Base-by-base conservation (phyloP, 179 eudicot species). In the Pouteria campechiana region DNA sequence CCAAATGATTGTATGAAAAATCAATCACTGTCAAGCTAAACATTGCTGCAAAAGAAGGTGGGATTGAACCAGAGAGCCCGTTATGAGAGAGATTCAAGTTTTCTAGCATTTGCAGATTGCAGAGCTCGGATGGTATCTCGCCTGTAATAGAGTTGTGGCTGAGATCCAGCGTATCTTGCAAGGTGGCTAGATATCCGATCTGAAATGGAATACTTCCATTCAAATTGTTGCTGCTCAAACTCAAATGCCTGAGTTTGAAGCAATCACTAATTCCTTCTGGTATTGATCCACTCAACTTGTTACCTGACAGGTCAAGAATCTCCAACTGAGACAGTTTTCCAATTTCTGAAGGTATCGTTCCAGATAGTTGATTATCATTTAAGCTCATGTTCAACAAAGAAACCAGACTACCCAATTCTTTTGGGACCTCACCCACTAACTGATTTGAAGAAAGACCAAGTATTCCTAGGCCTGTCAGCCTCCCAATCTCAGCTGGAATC, bases 391-490 rank as follows among this genome's bases (percentile, higher is more conserved):
- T 37, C 27, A 51, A 46, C 49, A 79, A 32, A 2, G 45, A 48
- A 30, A 25, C 43, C 43, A 72, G 44, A 28, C 54, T 69, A 1
- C 74, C 72, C 11, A 72, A 35, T 14, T 65, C 65, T 37, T 60
- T 54, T 9, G 87, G 87, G 16, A 79, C 66, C 14, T 15, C 45
- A 18, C 83, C 83, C 23, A 25, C 53, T 6, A 79, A 37, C 21
- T 25, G 63, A 51, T 79, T 79, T n/a, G 83, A 68, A n/a, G 83
- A 75, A 36, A 79, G 45, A 41, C 72, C 67, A 12, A 79, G 65
- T 21, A 17, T 23, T 11, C 53, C 65, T 37, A 74, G 37, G n/a
- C 44, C 40, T 10, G 60, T 37, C 7, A 54, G 55, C 17, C 33
- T 25, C 27, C 70, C 63, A 5, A 77, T 25, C 58, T 67, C 78